phyloP scores from a whole-genome alignment of 768 basidiomycete genomes.

The Dentipellis fragilis region DNA sequence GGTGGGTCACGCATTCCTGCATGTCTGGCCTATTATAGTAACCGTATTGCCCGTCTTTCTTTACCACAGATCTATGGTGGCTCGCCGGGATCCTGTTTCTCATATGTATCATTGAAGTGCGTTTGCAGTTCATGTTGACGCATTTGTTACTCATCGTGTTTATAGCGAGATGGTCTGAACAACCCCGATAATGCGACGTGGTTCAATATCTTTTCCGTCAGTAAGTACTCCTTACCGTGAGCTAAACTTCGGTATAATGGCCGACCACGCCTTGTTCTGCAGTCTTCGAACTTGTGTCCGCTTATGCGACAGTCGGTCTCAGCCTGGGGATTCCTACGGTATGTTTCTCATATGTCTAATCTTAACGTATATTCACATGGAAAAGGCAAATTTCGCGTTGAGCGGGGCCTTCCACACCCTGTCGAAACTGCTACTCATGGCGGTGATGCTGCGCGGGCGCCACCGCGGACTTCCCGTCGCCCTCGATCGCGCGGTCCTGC shows the following conservation, averaged over 20 bases:
- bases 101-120: constrained; percentile 36
- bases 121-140: neutral
- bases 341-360: constrained; percentile 2
- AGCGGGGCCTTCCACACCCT: constrained; percentile 50
- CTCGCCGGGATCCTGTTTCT: constrained; percentile 35
- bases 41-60: neutral
- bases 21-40: too few species aligned
- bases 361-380: constrained; percentile 6
- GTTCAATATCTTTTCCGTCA: constrained; percentile 33
- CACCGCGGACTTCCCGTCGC: constrained; percentile 65
- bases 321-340: constrained; percentile 33
- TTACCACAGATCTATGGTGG: constrained; percentile 38
- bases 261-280: neutral
- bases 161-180: constrained; percentile 21
- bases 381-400: constrained; percentile 47
- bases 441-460: constrained; percentile 75
- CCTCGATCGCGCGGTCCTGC: constrained; percentile 43
- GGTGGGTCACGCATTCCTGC: constrained; percentile 17
- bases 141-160: too few species aligned
- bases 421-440: constrained; percentile 62
- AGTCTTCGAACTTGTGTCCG: constrained; percentile 12
- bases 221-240: constrained; percentile 7
- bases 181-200: constrained; percentile 20
- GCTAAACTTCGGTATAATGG: constrained; percentile 12
- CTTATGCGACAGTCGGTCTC: constrained; percentile 29